phyloP scores from a whole-genome alignment of 2,329 filamentous ascomycete species.

The Allantophomopsis cytisporea region DNA sequence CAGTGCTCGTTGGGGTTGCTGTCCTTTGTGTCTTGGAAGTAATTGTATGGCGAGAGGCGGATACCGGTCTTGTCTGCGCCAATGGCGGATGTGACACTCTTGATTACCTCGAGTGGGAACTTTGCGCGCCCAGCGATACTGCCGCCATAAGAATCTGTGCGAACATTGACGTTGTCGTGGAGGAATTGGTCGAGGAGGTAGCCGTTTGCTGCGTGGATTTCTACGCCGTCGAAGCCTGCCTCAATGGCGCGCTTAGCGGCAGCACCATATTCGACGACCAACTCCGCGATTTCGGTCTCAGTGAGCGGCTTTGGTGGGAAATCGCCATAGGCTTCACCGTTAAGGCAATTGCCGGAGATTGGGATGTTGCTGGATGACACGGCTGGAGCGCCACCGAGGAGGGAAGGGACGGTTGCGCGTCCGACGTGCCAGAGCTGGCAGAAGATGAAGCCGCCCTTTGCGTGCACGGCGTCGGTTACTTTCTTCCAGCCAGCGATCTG shows the following conservation, averaged over 20 bases:
- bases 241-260: constrained; percentile 10
- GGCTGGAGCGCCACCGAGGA: constrained; percentile 7
- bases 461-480: constrained; percentile 41
- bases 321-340: constrained; percentile 12
- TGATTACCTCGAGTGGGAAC: constrained; percentile 34
- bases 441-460: constrained; percentile 40
- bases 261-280: constrained; percentile 9
- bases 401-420: constrained; percentile 17
- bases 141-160: constrained; percentile 34
- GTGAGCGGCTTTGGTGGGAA: constrained; percentile 19
- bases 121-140: constrained; percentile 30
- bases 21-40: constrained; percentile 44
- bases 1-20: constrained; percentile 28
- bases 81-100: constrained; percentile 29
- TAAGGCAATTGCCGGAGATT: not conserved
- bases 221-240: constrained; percentile 36
- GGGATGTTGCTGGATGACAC: constrained; percentile 5
- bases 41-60: constrained; percentile 44
- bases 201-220: constrained; percentile 23
- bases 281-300: constrained; percentile 19
- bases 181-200: constrained; percentile 40
- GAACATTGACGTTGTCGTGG: constrained; percentile 34
- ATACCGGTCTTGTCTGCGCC: constrained; percentile 37
- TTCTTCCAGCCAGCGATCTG: constrained; percentile 40
- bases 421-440: constrained; percentile 46